Conservation (phyloP, 805 yeast genomes). For the Brettanomyces sp. region DNA sequence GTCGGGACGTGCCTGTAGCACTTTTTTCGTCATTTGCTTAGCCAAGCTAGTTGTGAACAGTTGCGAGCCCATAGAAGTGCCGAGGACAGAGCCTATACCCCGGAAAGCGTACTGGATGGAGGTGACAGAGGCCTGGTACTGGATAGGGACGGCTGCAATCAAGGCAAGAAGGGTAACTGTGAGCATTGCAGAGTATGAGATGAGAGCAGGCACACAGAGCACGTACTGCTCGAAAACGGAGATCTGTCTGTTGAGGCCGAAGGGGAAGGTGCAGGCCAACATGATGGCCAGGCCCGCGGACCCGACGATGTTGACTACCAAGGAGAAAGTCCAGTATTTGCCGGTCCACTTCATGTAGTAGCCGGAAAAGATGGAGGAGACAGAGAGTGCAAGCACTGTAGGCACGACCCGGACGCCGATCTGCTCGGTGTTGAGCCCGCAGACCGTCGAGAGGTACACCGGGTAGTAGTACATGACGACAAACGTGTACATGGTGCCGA, state of each 20-base stretch:
- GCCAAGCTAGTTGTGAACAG: conserved; percentile 42
- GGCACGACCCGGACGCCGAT: conserved; percentile 55
- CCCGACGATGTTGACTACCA: conserved; percentile 33
- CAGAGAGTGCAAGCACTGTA: conserved; percentile 47
- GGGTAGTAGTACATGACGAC: conserved; percentile 51
- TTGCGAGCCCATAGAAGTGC: conserved; percentile 56
- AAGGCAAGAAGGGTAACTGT: conserved; percentile 59
- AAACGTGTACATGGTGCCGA: conserved; percentile 40
- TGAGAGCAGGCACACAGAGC: conserved; percentile 39
- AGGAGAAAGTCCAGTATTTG: conserved; percentile 39
- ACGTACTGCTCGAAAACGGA: conserved; percentile 31
- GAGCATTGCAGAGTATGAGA: conserved; percentile 49
- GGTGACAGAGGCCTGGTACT: conserved; percentile 58
- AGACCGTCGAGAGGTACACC: conserved; percentile 47
- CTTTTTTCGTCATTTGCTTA: conserved; percentile 18
- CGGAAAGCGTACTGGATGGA: conserved; percentile 60
- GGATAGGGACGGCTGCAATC: conserved; percentile 63
- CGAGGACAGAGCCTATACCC: conserved; percentile 58
- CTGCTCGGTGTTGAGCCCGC: conserved; percentile 41
- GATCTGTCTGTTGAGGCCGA: conserved; percentile 34
- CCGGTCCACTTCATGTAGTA: conserved; percentile 57
- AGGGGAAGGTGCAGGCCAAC: conserved; percentile 26
- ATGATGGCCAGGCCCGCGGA: conserved; percentile 31
- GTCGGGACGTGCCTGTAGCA: conserved; percentile 25
- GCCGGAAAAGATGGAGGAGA: conserved; percentile 58